Evolutionary conservation across 2,329 filamentous ascomycete species (phyloP).

Genomic region (Dothiorella sarmentorum): DNA sequence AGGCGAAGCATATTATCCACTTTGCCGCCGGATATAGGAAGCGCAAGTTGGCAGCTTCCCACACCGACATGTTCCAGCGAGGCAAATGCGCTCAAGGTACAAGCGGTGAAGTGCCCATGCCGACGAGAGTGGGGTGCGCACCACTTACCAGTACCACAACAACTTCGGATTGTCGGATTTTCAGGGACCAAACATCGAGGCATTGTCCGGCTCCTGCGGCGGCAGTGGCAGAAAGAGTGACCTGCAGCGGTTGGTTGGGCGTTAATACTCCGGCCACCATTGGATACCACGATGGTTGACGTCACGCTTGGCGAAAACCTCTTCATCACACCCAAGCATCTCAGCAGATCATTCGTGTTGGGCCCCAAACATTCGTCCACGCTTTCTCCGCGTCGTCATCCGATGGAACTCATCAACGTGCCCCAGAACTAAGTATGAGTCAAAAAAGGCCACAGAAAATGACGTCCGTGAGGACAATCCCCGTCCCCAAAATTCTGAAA

Average conservation of each 20-base stretch:
- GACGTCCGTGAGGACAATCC: constrained; percentile 6
- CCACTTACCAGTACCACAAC: neutral
- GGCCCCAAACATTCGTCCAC: neutral
- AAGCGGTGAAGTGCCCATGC: constrained; percentile 5
- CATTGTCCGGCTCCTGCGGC: constrained; percentile 1
- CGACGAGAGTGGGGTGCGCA: constrained; percentile 2
- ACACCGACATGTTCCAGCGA: constrained; percentile 14
- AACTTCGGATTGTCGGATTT: constrained; percentile 11
- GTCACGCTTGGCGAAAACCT: neutral
- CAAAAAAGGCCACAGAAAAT: neutral
- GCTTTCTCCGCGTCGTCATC: neutral
- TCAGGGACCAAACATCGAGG: constrained; percentile 2
- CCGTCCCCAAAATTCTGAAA: constrained; percentile 6
- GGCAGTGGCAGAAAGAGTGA: constrained; percentile 1
- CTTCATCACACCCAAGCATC: neutral
- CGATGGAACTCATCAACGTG: neutral
- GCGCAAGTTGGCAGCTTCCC: constrained; percentile 10
- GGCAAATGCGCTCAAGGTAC: neutral
- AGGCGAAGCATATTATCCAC: constrained; percentile 11
- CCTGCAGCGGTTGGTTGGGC: constrained; percentile 1
- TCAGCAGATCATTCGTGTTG: neutral
- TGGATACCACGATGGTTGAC: constrained; percentile 11
- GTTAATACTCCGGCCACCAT: constrained; percentile 3
- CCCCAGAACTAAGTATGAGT: neutral
- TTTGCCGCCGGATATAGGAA: constrained; percentile 4